Percentiles rank a stretch among this genome's conserved stretches.
Conservation (phyloP, 345 rosid genomes). For the Carallia brachiata region DNA sequence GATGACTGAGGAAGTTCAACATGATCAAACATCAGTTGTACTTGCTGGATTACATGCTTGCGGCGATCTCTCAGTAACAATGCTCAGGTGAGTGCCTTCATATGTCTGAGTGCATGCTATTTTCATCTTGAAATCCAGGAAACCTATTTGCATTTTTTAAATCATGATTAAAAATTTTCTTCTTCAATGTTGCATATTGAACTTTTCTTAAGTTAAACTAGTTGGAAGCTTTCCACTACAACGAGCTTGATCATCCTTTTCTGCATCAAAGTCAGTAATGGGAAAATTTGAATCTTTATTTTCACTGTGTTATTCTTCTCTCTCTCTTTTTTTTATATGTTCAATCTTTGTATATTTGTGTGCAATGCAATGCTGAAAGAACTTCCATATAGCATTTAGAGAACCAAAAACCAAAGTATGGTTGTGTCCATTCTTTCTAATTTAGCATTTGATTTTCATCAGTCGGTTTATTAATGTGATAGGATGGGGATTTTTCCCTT, state of each 20-base stretch:
- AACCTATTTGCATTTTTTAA: background rate
- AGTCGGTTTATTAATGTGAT: too few relatives aligned
- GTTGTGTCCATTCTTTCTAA: too few relatives aligned
- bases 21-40: constrained; percentile 45
- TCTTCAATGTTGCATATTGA: background rate
- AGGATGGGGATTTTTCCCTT: too few relatives aligned
- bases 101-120: background rate
- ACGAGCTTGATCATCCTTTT: background rate
- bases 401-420: too few relatives aligned
- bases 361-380: too few relatives aligned
- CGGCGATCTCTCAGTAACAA: constrained; percentile 91
- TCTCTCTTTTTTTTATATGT: too few relatives aligned
- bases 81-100: constrained; percentile 64
- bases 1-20: constrained; percentile 26
- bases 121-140: background rate
- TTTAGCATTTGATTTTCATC: too few relatives aligned
- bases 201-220: background rate
- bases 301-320: too few relatives aligned
- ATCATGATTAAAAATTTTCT: background rate
- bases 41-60: constrained; percentile 98
- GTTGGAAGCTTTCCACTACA: background rate
- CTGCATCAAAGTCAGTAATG: too few relatives aligned
- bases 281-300: too few relatives aligned
- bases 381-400: too few relatives aligned
- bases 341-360: too few relatives aligned